Evolutionary conservation across 139 green algal genomes (phyloP).

Genomic region (Tetraselmis chui): DNA sequence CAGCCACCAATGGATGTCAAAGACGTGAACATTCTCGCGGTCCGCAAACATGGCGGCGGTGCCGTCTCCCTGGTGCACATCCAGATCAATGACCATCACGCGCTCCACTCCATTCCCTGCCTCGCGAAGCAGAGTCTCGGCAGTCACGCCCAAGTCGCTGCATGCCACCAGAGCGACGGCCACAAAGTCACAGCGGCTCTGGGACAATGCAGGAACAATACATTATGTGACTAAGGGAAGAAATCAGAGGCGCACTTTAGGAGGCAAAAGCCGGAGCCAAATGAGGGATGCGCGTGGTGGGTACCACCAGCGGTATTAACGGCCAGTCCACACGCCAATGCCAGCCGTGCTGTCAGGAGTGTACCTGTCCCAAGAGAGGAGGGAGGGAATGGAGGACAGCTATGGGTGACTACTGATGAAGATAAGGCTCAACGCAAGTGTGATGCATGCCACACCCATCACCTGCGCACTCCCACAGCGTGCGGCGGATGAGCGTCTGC

Average conservation of each 20-base stretch:
- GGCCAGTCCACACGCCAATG: constrained; percentile 66
- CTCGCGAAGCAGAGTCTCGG: constrained; percentile 7
- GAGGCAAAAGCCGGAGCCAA: constrained; percentile 79
- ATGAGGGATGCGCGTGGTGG: constrained; percentile 64
- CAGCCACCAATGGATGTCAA: constrained; percentile 12
- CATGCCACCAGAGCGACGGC: too few species aligned
- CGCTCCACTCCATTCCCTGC: constrained; percentile 10
- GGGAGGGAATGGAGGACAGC: too few species aligned
- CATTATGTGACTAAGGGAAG: too few species aligned
- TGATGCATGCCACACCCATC: too few species aligned
- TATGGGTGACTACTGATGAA: too few species aligned
- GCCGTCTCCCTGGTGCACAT: constrained; percentile 83
- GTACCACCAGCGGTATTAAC: constrained; percentile 77
- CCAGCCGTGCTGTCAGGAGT: constrained; percentile 76
- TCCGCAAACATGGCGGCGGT: constrained; percentile 47
- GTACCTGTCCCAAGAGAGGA: constrained; percentile 57
- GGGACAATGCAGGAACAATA: too few species aligned
- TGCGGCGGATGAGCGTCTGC: constrained; percentile 35
- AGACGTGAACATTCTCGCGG: constrained; percentile 13
- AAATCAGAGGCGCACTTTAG: constrained; percentile 65
- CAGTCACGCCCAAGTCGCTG: constrained; percentile 68
- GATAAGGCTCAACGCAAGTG: too few species aligned
- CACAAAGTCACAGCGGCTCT: background rate
- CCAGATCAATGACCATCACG: constrained; percentile 80
- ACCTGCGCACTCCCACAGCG: constrained; percentile 37